Evolutionary conservation across 306 rosid species (phyloP), one percentile per base, ranked within the genome.

Genomic region (Prunus campanulata): DNA sequence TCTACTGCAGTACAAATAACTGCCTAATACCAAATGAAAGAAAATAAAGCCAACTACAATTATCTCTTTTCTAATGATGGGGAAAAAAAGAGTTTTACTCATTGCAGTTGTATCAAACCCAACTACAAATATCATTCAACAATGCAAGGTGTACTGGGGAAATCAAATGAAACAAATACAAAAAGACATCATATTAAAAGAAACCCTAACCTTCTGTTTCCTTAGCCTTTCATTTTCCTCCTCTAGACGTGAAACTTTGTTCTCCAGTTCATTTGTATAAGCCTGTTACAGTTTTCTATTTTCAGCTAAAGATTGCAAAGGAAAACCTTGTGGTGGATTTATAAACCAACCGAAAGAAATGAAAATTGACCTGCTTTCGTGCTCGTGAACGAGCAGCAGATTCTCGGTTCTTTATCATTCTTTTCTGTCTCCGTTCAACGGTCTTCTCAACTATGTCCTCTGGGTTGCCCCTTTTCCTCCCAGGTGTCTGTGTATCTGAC

Each of bases 321-420:
- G 2, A 25, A 61, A 72, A 20, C 75, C 25, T 24, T 32, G 14
- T 25, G 52, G 16, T 32, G 55, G 60, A 68, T 8, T 61, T 14
- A 14, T 7, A 76, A 70, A 48, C 49, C 62, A 46, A 48, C 11
- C 6, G 71, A 77, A 76, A 51, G 15, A 70, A 14, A 70, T 15
- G 19, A 22, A 59, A 51, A 15, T 54, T 68, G 44, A 94, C 98
- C 91, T 94, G 98, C 84, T 93, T 91, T 87, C 98, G 88, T 54
- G 98, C 98, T 78, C 98, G 90, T 48, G 98, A 94, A 51, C 97
- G 98, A 5, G 98, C 97, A 64, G 98, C 98, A 69, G 98, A 94
- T 86, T 92, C 98, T 47, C 98, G 88, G 69, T 94, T 94, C 89
- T 94, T 94, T 70, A 94, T 95, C 98, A 95, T 95, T 79, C 98